phyloP scores from a whole-genome alignment of 345 rosid genomes.

The Camelina hispida region DNA sequence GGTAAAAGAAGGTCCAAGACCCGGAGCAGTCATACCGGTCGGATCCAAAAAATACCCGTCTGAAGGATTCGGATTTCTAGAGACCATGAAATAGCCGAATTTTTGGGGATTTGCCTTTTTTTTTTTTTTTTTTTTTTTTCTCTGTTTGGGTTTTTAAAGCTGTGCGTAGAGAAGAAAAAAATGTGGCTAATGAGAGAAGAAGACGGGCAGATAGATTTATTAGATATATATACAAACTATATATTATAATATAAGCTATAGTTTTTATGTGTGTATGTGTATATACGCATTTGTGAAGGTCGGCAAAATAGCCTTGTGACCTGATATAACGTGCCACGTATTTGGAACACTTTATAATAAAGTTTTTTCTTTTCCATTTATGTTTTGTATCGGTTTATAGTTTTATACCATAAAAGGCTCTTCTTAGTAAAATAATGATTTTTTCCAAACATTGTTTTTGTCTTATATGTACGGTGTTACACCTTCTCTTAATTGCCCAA shows the following conservation, averaged over 20 bases:
- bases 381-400: background rate
- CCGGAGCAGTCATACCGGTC: conserved; percentile 67
- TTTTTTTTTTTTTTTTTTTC: too few species aligned
- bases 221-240: background rate
- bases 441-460: too few species aligned
- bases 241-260: background rate
- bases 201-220: conserved; percentile 14
- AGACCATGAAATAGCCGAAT: conserved; percentile 51
- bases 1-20: conserved; percentile 55
- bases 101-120: background rate
- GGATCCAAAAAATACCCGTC: conserved; percentile 75
- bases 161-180: conserved; percentile 11
- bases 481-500: background rate
- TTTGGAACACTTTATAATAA: background rate
- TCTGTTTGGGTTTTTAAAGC: conserved; percentile 7
- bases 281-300: conserved; percentile 7
- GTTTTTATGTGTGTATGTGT: background rate
- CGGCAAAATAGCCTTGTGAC: conserved; percentile 11
- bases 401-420: background rate
- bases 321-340: conserved; percentile 28
- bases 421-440: too few species aligned
- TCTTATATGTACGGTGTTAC: background rate
- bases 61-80: conserved; percentile 63
- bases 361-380: background rate
- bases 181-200: conserved; percentile 18